Conservation (phyloP, 148 eudicot genomes). For the Rhododendron williamsianum region DNA sequence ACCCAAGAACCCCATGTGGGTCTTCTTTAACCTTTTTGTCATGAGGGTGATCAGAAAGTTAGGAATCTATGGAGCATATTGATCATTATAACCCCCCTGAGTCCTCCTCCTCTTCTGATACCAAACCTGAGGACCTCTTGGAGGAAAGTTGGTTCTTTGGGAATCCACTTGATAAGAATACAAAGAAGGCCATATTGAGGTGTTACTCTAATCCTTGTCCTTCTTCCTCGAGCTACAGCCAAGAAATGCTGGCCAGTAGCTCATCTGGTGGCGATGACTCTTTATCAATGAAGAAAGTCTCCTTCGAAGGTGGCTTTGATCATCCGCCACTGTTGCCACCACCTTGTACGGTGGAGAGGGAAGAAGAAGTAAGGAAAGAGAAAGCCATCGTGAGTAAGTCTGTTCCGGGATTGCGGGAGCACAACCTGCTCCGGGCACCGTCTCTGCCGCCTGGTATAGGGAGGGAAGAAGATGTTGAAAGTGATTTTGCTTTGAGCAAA, state of each 20-base stretch:
- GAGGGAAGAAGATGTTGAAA: conserved; percentile 46
- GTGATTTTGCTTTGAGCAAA: conserved; percentile 62
- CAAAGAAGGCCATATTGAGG: conserved; percentile 25
- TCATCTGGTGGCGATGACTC: neutral
- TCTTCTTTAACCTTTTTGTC: neutral
- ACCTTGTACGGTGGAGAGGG: neutral
- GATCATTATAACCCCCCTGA: conserved; percentile 1
- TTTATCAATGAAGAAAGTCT: neutral
- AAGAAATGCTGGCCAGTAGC: neutral
- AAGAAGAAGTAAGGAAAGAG: neutral
- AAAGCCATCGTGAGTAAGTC: neutral
- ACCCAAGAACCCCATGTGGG: conserved; percentile 16
- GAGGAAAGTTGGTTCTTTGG: conserved; percentile 64
- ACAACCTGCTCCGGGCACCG: conserved; percentile 28
- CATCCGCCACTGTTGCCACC: conserved; percentile 13
- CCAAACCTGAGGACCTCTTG: conserved; percentile 29
- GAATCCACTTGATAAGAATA: conserved; percentile 28
- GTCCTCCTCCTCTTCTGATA: neutral
- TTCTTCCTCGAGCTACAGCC: conserved; percentile 17
- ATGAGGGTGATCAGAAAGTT: neutral
- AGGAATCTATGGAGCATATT: conserved; percentile 7
- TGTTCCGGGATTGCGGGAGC: neutral
- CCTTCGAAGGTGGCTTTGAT: neutral
- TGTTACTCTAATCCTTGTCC: conserved; percentile 38
- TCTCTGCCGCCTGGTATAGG: conserved; percentile 36